Conservation (phyloP, 2,329 filamentous ascomycete genomes). For the Akanthomyces muscarius region DNA sequence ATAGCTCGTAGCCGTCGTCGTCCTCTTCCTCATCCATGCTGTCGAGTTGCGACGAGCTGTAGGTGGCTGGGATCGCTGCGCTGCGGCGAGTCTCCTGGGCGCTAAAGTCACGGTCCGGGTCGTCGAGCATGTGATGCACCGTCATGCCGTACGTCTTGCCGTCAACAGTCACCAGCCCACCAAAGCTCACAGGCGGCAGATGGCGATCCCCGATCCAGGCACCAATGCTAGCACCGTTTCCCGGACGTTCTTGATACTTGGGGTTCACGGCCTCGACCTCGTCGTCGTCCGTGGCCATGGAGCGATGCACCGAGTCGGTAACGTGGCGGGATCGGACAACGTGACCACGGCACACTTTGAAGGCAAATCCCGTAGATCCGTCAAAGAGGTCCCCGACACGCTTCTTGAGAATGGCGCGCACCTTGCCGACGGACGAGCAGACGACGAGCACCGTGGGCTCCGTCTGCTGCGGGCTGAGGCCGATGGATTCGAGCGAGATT, state of each 20-base stretch:
- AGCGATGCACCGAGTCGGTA: conserved; percentile 26
- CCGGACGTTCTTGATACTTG: conserved; percentile 71
- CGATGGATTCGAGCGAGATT: conserved; percentile 72
- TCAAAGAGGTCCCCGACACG: conserved; percentile 65
- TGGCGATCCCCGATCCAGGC: conserved; percentile 83
- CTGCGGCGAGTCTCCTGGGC: conserved; percentile 30
- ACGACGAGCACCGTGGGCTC: conserved; percentile 72
- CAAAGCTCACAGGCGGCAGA: conserved; percentile 85
- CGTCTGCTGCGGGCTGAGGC: conserved; percentile 61
- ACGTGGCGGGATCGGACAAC: conserved; percentile 57
- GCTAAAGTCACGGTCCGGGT: conserved; percentile 47
- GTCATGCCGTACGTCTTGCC: conserved; percentile 88
- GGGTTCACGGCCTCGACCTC: conserved; percentile 57
- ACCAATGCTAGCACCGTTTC: conserved; percentile 88
- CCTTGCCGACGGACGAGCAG: conserved; percentile 69
- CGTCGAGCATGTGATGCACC: conserved; percentile 93
- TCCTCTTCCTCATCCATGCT: conserved; percentile 47
- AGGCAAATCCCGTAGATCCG: conserved; percentile 53
- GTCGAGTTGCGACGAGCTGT: conserved; percentile 38
- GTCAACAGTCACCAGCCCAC: conserved; percentile 81
- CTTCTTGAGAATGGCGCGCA: conserved; percentile 66
- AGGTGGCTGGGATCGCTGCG: conserved; percentile 42
- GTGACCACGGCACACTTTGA: conserved; percentile 70
- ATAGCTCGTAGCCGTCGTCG: conserved; percentile 58
- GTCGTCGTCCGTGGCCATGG: conserved; percentile 30